A percentile compares a stretch with the other conserved stretches of the same genome.
phyloP scores from a whole-genome alignment of 345 rosid genomes.

The Jatropha curcas region DNA sequence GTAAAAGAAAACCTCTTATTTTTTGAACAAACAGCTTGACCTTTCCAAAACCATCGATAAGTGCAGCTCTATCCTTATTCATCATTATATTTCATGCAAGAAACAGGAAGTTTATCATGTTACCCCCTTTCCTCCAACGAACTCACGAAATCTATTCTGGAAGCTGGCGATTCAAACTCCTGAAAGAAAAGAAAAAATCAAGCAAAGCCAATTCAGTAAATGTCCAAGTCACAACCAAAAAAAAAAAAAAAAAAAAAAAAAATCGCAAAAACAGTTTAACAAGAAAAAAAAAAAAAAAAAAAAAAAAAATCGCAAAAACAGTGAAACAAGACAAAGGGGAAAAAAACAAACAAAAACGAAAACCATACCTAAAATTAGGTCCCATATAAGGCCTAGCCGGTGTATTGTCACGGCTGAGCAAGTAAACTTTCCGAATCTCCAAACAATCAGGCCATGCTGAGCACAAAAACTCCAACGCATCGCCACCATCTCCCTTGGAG shows the following conservation, averaged over 20 bases:
- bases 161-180: slow-evolving; percentile 54
- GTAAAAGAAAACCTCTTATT: slow-evolving; percentile 16
- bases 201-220: slow-evolving; percentile 11
- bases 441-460: slow-evolving; percentile 70
- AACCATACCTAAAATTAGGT: slow-evolving; percentile 55
- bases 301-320: neutral
- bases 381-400: slow-evolving; percentile 54
- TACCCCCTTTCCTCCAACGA: slow-evolving; percentile 62
- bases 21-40: slow-evolving; percentile 47
- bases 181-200: slow-evolving; percentile 25
- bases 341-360: neutral
- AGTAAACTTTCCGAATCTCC: slow-evolving; percentile 58
- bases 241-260: too few relatives aligned
- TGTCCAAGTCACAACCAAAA: neutral
- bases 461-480: slow-evolving; percentile 51
- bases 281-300: too few relatives aligned
- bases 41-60: slow-evolving; percentile 61
- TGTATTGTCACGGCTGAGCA: slow-evolving; percentile 35
- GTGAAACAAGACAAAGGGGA: too few relatives aligned
- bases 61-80: slow-evolving; percentile 77
- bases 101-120: slow-evolving; percentile 51
- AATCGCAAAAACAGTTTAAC: too few relatives aligned
- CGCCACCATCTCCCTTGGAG: slow-evolving; percentile 42
- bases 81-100: slow-evolving; percentile 69
- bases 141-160: slow-evolving; percentile 41